Conservation (phyloP, 352 stramenopile genomes). For the Globisporangium canariense region DNA sequence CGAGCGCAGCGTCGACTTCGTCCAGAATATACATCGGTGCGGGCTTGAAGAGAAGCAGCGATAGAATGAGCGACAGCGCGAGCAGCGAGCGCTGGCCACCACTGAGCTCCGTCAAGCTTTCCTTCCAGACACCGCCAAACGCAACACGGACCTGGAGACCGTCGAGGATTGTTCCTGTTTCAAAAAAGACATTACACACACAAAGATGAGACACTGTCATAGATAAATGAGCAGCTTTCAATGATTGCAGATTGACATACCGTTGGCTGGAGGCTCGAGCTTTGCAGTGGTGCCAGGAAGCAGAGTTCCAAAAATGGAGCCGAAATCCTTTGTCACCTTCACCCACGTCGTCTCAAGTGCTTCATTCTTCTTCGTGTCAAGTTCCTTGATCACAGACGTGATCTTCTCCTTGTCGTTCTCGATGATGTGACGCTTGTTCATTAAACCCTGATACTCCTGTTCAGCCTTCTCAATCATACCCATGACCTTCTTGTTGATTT, state of each 20-base stretch:
- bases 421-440: constrained; percentile 97
- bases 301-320: constrained; percentile 98
- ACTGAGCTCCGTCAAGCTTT: constrained; percentile 98
- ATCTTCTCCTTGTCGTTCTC: constrained; percentile 99
- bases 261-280: constrained; percentile 94
- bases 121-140: constrained; percentile 99
- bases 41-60: constrained; percentile 98
- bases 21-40: constrained; percentile 99
- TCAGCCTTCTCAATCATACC: constrained; percentile 99
- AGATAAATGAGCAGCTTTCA: neutral
- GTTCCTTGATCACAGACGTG: constrained; percentile 97
- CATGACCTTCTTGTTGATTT: constrained; percentile 99
- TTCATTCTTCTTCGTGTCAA: constrained; percentile 99
- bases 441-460: constrained; percentile 97
- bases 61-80: constrained; percentile 98
- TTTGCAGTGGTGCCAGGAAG: constrained; percentile 97
- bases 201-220: neutral
- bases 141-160: constrained; percentile 99
- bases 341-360: constrained; percentile 95
- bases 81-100: constrained; percentile 99
- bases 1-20: constrained; percentile 98
- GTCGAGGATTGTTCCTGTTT: constrained; percentile 77
- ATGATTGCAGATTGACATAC: constrained; percentile 24
- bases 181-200: neutral
- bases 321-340: constrained; percentile 99